Base-by-base conservation (phyloP, 2,329 filamentous ascomycete species). In the Rosellinia necatrix region DNA sequence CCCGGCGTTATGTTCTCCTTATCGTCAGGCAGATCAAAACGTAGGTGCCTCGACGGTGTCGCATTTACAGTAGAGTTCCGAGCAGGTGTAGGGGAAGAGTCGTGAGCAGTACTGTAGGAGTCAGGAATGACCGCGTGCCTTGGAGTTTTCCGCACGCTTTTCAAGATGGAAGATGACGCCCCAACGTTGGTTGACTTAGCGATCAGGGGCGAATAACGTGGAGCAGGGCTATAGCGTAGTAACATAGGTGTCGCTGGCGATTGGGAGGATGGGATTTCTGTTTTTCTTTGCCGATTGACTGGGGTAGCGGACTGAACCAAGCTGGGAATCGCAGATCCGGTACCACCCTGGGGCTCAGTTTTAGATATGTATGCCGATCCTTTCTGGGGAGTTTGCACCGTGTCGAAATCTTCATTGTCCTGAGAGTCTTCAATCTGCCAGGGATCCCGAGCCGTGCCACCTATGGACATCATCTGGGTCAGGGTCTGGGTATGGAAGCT, bases 1-100 rank as follows among this genome's bases (percentile, higher is more conserved):
- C 66, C 68, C 10, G 70, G 70, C 1, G 70, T 72, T 38, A 70
- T 65, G 41, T 72, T 72, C 53, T 72, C 70, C 48, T 72, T 72
- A 29, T 72, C 60, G 5, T 70, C 69, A 3, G 66, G 68, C 6
- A 71, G 15, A 10, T 66, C 56, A 30, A 71, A 71, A 17, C 65
- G 64, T 40, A 66, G 17, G 43, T 55, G 64, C 53, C 70, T 71
- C 1, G 47, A 58, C 1, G 68, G 65, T 5, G 64, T 67, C 2
- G 49, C 60, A 21, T 63, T 60, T n/a, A 46, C 42, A n/a, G 59
- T 53, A 10, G 65, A 61, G 29, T 59, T 66, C 12, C 53, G 56
- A n/a, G 60, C 58, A 13, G 64, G 64, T 0, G 63, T 61, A 9
- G 57, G 50, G 42, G 66, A 68, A 12, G 67, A 69, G 13, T 64